Base-by-base conservation (phyloP, 2,329 filamentous ascomycete genomes). In the Colletotrichum tamarilloi region DNA sequence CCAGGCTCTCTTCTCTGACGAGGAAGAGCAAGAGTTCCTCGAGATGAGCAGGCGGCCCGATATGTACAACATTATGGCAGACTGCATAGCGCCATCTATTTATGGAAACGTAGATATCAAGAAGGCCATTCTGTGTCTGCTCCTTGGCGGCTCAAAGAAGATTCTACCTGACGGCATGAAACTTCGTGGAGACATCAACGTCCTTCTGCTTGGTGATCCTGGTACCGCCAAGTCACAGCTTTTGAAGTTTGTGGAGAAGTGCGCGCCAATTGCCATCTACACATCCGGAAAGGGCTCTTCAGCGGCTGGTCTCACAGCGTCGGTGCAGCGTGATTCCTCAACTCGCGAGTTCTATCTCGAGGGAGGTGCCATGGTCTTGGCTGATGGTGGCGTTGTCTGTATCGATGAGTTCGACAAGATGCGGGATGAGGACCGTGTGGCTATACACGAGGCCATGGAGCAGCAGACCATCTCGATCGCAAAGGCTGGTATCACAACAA, bases 331-430 rank as follows among this genome's bases (percentile, higher is more conserved):
- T 72, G 97, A 99, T 79, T 92, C 94, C 16, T 93, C 92, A 16
- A 98, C 96, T 0, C 91, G 97, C 64, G 97, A 99, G 81, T 99
- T 99, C 83, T 99, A 98, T 79, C 91, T 99, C 0, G 97, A 99
- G 86, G 97, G 97, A 59, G 97, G 97, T 84, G 97, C 97, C 38
- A 98, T 99, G 97, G 97, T 99, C 4, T 90, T 99, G 22, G 97
- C 97, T 4, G 97, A 99, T 77, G 95, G 95, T 2, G 97, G 97
- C 78, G 96, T 98, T 1, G 97, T 98, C 11, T 98, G 97, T 83
- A 99, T 99, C 78, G 97, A 99, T 80, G 97, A 99, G 84, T 99
- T 99, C 80, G 97, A 99, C 86, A 99, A 99, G 87, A 99, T 99
- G 97, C 90, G 97, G 75, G 97, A 99, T 81, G 97, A 99, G 82